These are phyloP conservation scores for Aspergillus biplanus DNA, from an alignment of 495 filamentous ascomycete genomes.

Conservation along the genomic window DNA sequence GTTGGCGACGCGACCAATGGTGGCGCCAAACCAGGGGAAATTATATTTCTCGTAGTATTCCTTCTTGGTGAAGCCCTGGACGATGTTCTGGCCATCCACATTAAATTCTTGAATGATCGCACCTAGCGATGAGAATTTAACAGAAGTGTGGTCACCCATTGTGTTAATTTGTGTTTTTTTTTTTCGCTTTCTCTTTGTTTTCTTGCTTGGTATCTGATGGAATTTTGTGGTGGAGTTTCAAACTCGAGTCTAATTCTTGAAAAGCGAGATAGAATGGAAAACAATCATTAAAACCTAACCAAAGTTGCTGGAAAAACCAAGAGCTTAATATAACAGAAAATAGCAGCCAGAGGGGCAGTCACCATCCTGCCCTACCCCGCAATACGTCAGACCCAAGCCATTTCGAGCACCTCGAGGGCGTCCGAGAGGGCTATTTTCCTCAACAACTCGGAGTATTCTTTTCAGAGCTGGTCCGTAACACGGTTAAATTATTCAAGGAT, in stretches of 20 bases:
- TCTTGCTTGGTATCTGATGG: not conserved
- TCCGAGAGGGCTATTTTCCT: conserved; percentile 1
- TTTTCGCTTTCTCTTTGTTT: not conserved
- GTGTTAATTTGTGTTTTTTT: not conserved
- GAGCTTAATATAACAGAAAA: not conserved
- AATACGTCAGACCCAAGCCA: conserved; percentile 1
- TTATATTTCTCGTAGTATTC: conserved; percentile 75
- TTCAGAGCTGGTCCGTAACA: not conserved
- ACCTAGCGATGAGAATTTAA: conserved; percentile 79
- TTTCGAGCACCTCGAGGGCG: not conserved
- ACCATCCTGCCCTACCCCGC: not conserved
- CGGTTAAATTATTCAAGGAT: not conserved
- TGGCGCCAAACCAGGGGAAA: conserved; percentile 83
- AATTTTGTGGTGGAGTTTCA: not conserved
- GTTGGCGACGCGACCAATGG: conserved; percentile 91
- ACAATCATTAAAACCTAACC: not conserved
- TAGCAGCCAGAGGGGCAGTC: not conserved
- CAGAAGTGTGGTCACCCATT: conserved; percentile 24
- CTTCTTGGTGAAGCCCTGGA: conserved; percentile 77
- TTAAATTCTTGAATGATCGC: conserved; percentile 86
- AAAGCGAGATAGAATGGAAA: not conserved
- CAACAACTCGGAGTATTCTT: not conserved
- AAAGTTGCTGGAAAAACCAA: not conserved
- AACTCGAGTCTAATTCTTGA: not conserved
- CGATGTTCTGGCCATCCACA: conserved; percentile 79